Evolutionary conservation across 106 monocot species (phyloP).

Genomic region (Platanthera guangdongensis): DNA sequence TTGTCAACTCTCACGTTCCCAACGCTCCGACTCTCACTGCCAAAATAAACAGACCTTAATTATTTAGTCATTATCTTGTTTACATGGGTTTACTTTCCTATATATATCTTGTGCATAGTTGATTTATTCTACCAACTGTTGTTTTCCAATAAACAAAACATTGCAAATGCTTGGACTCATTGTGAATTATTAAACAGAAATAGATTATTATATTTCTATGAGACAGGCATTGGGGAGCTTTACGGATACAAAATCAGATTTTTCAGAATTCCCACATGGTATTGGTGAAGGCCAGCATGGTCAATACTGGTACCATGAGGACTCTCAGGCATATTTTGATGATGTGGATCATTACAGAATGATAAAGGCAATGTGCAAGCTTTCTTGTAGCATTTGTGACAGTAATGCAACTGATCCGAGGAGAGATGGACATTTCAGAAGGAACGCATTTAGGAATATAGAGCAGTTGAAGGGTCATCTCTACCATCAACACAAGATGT

Average conservation of each 20-base stretch:
- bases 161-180: neutral
- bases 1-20: no score
- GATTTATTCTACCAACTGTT: neutral
- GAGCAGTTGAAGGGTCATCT: slow-evolving; percentile 91
- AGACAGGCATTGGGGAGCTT: slow-evolving; percentile 81
- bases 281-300: slow-evolving; percentile 50
- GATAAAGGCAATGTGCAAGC: slow-evolving; percentile 85
- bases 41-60: neutral
- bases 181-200: neutral
- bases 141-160: neutral
- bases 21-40: no score
- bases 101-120: neutral
- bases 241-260: slow-evolving; percentile 68
- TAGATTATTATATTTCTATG: neutral
- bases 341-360: slow-evolving; percentile 78
- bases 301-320: slow-evolving; percentile 80
- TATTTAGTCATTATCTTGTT: neutral
- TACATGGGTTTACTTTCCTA: neutral
- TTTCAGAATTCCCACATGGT: slow-evolving; percentile 52
- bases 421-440: slow-evolving; percentile 30
- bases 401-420: slow-evolving; percentile 33
- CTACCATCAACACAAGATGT: slow-evolving; percentile 66
- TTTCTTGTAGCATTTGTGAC: slow-evolving; percentile 92
- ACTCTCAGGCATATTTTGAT: slow-evolving; percentile 79
- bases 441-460: slow-evolving; percentile 62